Evolutionary conservation across 202 grass and related monocot species (phyloP), one percentile per base, ranked within the genome.

Genomic region (Digitaria exilis): DNA sequence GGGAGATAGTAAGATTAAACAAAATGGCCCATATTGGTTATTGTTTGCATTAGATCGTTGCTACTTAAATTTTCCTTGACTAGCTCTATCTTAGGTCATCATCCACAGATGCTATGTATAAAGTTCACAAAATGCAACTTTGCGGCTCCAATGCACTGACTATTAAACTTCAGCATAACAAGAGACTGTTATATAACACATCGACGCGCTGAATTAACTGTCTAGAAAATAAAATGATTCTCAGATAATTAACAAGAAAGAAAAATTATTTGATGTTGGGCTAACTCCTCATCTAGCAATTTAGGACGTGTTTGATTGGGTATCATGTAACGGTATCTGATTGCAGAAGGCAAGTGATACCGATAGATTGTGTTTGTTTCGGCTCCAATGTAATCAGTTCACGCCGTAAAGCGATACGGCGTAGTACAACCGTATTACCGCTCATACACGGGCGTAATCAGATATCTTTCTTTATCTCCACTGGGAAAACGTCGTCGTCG

Each of bases 11-110:
- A 80, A 25, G 67, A 45, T 75, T 6, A 30, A 82, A 78, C 4
- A 22, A 56, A 77, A 31, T 66, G 22, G 67, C 31, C 9, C 6
- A 54, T 39, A 58, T 65, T 65, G 18, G 48, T 80, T 58, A 75
- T 28, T 43, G 48, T 28, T 48, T 67, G 28, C 14, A 65, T 35
- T 45, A 73, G 58, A 19, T 15, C 4, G 0, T 86, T 63, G 45
- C 43, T 85, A 52, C 31, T 79, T 2, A 79, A 79, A 54, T 55
- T 43, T 28, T 22, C 3, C 9, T 58, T 65, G 32, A 45, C 0
- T 41, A 37, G 9, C 21, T 75, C 66, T 58, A 39, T n/a, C 30
- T 18, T 44, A 71, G 28, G 3, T 16, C 37, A 61, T 39, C 42
- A 4, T 41, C 16, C 18, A 29, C 44, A 58, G 45, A 61, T 69